phyloP scores from a whole-genome alignment of 1,284 basidiomycete species.

The Phellopilus nigrolimitatus region DNA sequence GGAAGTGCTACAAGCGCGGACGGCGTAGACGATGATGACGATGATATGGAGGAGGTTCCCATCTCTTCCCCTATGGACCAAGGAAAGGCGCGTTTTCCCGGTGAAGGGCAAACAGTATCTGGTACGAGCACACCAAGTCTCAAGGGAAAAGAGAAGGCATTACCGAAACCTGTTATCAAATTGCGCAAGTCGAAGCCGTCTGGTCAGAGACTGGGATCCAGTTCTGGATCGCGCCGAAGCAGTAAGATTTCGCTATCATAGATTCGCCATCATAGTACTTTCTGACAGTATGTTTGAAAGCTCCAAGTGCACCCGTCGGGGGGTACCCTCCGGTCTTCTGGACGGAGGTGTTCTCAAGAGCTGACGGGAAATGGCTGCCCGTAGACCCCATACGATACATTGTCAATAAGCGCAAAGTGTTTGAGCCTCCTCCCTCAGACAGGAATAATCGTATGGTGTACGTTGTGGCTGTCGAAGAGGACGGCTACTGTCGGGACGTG shows the following conservation, averaged over 20 bases:
- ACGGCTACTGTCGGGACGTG: conserved; percentile 71
- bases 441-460: conserved; percentile 87
- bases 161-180: conserved; percentile 44
- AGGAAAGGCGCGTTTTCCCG: conserved; percentile 17
- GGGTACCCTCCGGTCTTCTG: conserved; percentile 85
- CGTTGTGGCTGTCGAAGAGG: conserved; percentile 93
- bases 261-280: not conserved
- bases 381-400: conserved; percentile 84
- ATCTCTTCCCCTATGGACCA: conserved; percentile 24
- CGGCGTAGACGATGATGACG: conserved; percentile 38
- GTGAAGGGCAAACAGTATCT: conserved; percentile 17
- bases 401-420: conserved; percentile 76
- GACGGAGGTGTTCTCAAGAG: conserved; percentile 94
- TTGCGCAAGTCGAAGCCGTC: conserved; percentile 50
- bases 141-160: conserved; percentile 28
- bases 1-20: too few relatives aligned
- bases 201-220: conserved; percentile 34
- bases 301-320: conserved; percentile 32
- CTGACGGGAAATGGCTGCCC: conserved; percentile 89
- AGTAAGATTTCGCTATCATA: conserved; percentile 3
- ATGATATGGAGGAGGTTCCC: conserved; percentile 38
- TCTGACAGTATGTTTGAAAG: conserved; percentile 1
- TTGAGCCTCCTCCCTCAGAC: conserved; percentile 65
- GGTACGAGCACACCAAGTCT: conserved; percentile 24
- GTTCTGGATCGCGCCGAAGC: conserved; percentile 1